These are phyloP conservation scores for Mortierella antarctica DNA, from an alignment of 192 early-diverging fungal genomes.

Conservation along the genomic window DNA sequence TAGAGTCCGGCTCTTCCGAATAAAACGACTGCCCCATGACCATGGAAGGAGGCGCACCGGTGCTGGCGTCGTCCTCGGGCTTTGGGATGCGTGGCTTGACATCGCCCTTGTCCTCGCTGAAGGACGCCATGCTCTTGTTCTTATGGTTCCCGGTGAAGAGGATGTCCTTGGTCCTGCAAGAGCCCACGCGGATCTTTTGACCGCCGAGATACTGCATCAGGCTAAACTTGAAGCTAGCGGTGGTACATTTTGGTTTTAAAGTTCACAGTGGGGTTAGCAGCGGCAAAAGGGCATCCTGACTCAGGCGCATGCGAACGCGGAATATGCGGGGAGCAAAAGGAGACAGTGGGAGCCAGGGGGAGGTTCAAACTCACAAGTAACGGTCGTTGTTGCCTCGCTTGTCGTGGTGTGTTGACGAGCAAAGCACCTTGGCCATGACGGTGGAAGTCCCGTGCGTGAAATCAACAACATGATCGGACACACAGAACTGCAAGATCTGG, in stretches of 20 bases:
- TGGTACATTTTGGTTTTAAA: not conserved
- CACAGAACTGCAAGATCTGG: slow-evolving; percentile 46
- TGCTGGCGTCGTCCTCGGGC: slow-evolving; percentile 19
- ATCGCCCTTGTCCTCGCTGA: slow-evolving; percentile 45
- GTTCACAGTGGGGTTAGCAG: too few species aligned
- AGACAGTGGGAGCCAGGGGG: not conserved
- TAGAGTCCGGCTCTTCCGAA: slow-evolving; percentile 50
- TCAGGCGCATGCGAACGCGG: not conserved
- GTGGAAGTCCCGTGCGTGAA: slow-evolving; percentile 44
- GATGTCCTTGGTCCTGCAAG: slow-evolving; percentile 50
- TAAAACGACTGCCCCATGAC: slow-evolving; percentile 34
- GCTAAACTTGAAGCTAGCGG: slow-evolving; percentile 44
- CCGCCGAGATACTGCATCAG: slow-evolving; percentile 40
- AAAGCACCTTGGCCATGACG: slow-evolving; percentile 49
- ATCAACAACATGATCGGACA: slow-evolving; percentile 39
- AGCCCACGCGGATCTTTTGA: slow-evolving; percentile 40
- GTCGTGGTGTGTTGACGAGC: slow-evolving; percentile 47
- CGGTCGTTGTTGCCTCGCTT: slow-evolving; percentile 52
- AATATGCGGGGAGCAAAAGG: too few species aligned
- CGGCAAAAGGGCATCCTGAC: too few species aligned
- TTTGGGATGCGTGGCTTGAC: slow-evolving; percentile 14
- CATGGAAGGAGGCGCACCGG: slow-evolving; percentile 8
- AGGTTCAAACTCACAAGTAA: slow-evolving; percentile 35
- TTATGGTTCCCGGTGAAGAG: slow-evolving; percentile 52
- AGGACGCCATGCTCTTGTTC: slow-evolving; percentile 54